Conservation (phyloP, 2,329 filamentous ascomycete genomes). For the Cercospora sp. region DNA sequence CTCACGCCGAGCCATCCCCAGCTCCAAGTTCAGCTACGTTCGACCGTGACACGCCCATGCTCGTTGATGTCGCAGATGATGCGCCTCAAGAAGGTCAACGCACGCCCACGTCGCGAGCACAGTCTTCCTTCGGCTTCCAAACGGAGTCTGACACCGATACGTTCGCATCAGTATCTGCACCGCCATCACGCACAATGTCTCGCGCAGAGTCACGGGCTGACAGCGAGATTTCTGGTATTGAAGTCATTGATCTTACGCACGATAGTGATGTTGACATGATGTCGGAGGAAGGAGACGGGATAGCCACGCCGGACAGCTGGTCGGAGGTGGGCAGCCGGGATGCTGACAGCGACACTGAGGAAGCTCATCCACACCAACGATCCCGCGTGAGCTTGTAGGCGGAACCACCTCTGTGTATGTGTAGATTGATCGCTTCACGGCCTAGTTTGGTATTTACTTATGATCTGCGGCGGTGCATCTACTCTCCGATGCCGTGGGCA, state of each 20-base stretch:
- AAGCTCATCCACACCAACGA: slow-evolving; percentile 10
- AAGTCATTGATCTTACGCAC: slow-evolving; percentile 36
- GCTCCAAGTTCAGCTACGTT: slow-evolving; percentile 22
- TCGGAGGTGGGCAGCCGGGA: slow-evolving; percentile 42
- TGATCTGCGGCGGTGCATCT: neutral
- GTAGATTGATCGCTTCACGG: neutral
- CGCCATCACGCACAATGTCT: slow-evolving; percentile 21
- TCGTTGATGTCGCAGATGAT: slow-evolving; percentile 30
- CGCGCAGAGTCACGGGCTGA: slow-evolving; percentile 23
- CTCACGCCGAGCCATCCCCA: slow-evolving; percentile 29
- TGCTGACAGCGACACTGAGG: slow-evolving; percentile 38
- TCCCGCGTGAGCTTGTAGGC: slow-evolving; percentile 7
- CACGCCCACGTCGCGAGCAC: slow-evolving; percentile 28
- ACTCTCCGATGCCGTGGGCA: neutral
- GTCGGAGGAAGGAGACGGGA: slow-evolving; percentile 39
- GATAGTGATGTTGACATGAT: slow-evolving; percentile 41
- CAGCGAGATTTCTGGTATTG: slow-evolving; percentile 31
- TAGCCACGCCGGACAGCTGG: slow-evolving; percentile 42
- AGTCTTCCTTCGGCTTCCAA: slow-evolving; percentile 32
- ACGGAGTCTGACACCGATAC: slow-evolving; percentile 35
- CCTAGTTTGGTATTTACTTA: neutral
- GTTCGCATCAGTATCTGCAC: slow-evolving; percentile 31
- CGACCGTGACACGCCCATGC: slow-evolving; percentile 23
- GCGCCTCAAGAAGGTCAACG: slow-evolving; percentile 23
- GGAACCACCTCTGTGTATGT: neutral